These are phyloP conservation scores for Choanephora cucurbitarum DNA, from an alignment of 371 early-diverging fungal genomes.

Conservation along the genomic window DNA sequence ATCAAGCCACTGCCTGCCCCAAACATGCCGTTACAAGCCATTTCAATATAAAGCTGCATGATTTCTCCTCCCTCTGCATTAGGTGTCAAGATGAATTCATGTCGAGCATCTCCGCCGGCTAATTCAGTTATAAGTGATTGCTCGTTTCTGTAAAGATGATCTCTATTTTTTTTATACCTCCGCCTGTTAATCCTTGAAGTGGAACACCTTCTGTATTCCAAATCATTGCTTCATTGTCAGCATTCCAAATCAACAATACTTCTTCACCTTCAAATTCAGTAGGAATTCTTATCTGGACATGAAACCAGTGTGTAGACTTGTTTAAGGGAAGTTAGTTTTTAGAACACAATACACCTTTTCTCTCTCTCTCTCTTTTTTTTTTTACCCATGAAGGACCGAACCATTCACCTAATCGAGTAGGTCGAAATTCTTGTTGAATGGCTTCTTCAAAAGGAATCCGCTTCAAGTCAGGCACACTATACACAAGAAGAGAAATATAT, in stretches of 20 bases:
- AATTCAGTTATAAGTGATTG: too few relatives aligned
- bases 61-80: slow-evolving; percentile 67
- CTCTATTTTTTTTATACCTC: slow-evolving; percentile 39
- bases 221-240: slow-evolving; percentile 84
- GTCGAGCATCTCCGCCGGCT: slow-evolving; percentile 61
- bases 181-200: slow-evolving; percentile 89
- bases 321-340: too few relatives aligned
- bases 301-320: slow-evolving; percentile 92
- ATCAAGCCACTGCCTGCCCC: slow-evolving; percentile 67
- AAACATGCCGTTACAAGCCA: slow-evolving; percentile 91
- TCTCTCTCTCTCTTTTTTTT: background rate
- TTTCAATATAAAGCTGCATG: slow-evolving; percentile 81
- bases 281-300: slow-evolving; percentile 72
- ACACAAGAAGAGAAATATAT: slow-evolving; percentile 53
- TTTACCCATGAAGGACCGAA: slow-evolving; percentile 90
- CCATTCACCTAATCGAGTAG: slow-evolving; percentile 67
- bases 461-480: slow-evolving; percentile 78
- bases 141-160: too few relatives aligned
- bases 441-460: slow-evolving; percentile 89
- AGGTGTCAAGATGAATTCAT: slow-evolving; percentile 71
- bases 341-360: too few relatives aligned
- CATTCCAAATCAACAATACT: slow-evolving; percentile 83
- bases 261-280: slow-evolving; percentile 68
- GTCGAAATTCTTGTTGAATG: slow-evolving; percentile 64
- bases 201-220: slow-evolving; percentile 83